These are phyloP conservation scores for Neoboletus brunneissimus DNA, from an alignment of 768 basidiomycete species.

Conservation along the genomic window DNA sequence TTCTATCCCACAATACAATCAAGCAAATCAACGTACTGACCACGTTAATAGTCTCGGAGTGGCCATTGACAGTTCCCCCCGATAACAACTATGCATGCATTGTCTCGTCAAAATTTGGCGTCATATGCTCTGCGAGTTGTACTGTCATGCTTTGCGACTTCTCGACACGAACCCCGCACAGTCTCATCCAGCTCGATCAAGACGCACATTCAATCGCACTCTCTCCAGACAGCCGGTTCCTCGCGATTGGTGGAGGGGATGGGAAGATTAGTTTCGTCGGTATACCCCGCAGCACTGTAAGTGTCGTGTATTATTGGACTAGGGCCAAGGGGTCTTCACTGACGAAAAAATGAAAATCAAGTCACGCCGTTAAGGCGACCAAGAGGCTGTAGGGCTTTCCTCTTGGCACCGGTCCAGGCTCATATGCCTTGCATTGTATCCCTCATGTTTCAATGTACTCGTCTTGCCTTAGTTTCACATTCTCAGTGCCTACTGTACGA, in stretches of 20 bases:
- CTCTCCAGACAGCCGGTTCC: background rate
- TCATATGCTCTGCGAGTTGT: background rate
- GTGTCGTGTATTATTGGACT: background rate
- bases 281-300: background rate
- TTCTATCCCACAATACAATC: conserved; percentile 1
- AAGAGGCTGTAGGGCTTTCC: background rate
- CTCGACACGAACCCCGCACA: background rate
- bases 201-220: conserved; percentile 10
- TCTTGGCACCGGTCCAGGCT: background rate
- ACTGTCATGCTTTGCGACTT: background rate
- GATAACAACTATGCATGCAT: conserved; percentile 8
- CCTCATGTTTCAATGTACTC: background rate
- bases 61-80: background rate
- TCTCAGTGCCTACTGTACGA: background rate
- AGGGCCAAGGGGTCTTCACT: background rate
- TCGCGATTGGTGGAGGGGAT: conserved; percentile 6
- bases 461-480: background rate
- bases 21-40: background rate
- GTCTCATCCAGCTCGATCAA: background rate
- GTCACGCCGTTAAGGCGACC: background rate
- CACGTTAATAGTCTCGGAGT: background rate
- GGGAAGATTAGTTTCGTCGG: background rate
- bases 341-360: background rate
- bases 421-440: background rate
- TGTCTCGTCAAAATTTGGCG: conserved; percentile 2